These are phyloP conservation scores for Pichia thaimueangensis DNA, from an alignment of 805 yeast genomes.

Conservation along the genomic window DNA sequence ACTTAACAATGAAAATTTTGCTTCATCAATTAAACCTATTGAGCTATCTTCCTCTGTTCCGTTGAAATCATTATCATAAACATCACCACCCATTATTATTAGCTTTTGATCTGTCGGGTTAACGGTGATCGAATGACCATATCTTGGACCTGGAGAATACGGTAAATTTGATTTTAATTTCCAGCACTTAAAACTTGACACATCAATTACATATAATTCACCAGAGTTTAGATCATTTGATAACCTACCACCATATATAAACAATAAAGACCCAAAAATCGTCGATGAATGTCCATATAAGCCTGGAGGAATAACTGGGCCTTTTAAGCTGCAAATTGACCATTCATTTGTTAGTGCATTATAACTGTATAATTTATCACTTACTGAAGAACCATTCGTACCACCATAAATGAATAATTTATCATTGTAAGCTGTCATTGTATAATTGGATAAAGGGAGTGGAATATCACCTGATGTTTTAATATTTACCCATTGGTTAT, in stretches of 20 bases:
- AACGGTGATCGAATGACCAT: constrained; percentile 85
- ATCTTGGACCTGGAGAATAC: constrained; percentile 69
- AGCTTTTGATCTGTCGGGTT: constrained; percentile 60
- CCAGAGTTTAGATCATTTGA: constrained; percentile 61
- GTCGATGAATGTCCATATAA: constrained; percentile 89
- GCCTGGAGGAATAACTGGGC: constrained; percentile 63
- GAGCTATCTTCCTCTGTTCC: constrained; percentile 20
- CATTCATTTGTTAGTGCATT: constrained; percentile 66
- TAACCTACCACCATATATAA: constrained; percentile 86
- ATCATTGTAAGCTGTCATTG: constrained; percentile 75
- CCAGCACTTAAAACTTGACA: constrained; percentile 68
- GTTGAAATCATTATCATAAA: constrained; percentile 48
- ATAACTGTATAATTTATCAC: constrained; percentile 73
- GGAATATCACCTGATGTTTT: constrained; percentile 44
- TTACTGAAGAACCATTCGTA: constrained; percentile 57
- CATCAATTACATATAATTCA: constrained; percentile 67
- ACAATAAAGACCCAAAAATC: constrained; percentile 68
- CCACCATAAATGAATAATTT: constrained; percentile 91
- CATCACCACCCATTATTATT: constrained; percentile 88
- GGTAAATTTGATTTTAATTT: constrained; percentile 37
- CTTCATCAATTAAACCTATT: constrained; percentile 23
- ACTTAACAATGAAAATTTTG: constrained; percentile 27
- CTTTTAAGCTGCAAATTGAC: constrained; percentile 65
- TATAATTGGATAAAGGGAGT: constrained; percentile 86
- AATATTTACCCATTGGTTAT: constrained; percentile 77